These are phyloP conservation scores for Martensiomyces pterosporus DNA, from an alignment of 192 early-diverging fungal species.

Conservation along the genomic window DNA sequence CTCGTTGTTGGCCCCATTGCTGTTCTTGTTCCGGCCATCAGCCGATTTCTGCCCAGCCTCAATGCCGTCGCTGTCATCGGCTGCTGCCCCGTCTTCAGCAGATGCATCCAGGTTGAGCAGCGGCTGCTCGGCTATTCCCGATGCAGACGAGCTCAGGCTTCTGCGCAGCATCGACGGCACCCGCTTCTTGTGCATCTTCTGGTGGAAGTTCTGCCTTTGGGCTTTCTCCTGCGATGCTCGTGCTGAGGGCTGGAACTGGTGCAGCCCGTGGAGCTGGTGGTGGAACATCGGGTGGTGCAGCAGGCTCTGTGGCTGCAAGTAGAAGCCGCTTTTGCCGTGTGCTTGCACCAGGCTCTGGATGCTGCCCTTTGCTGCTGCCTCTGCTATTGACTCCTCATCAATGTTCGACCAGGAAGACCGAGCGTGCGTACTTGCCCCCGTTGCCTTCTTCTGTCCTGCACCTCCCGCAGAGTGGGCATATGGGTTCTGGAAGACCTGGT, in stretches of 20 bases:
- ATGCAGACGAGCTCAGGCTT: too few relatives aligned
- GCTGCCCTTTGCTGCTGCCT: conserved; percentile 16
- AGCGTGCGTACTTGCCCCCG: conserved; percentile 3
- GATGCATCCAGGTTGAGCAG: too few relatives aligned
- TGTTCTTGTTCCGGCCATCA: too few relatives aligned
- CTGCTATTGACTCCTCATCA: conserved; percentile 29
- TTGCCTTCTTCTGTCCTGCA: not conserved
- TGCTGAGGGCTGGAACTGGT: conserved; percentile 18
- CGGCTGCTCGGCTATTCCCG: too few relatives aligned
- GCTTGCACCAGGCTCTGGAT: conserved; percentile 23
- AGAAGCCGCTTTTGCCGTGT: conserved; percentile 8
- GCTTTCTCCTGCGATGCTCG: conserved; percentile 18
- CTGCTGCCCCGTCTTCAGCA: too few relatives aligned
- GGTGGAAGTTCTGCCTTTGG: not conserved
- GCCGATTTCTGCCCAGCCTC: too few relatives aligned
- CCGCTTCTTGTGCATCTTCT: not conserved
- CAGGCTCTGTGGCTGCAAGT: conserved; percentile 20
- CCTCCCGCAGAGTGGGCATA: conserved; percentile 1
- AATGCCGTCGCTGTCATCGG: too few relatives aligned
- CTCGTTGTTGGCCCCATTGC: too few relatives aligned
- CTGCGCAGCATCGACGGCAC: too few relatives aligned
- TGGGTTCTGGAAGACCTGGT: not conserved
- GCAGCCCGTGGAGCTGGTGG: conserved; percentile 41
- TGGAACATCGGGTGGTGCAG: conserved; percentile 37
- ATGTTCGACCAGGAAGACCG: conserved; percentile 43